Evolutionary conservation across 1,284 basidiomycete species (phyloP).

Genomic region (Irpex lacteus): DNA sequence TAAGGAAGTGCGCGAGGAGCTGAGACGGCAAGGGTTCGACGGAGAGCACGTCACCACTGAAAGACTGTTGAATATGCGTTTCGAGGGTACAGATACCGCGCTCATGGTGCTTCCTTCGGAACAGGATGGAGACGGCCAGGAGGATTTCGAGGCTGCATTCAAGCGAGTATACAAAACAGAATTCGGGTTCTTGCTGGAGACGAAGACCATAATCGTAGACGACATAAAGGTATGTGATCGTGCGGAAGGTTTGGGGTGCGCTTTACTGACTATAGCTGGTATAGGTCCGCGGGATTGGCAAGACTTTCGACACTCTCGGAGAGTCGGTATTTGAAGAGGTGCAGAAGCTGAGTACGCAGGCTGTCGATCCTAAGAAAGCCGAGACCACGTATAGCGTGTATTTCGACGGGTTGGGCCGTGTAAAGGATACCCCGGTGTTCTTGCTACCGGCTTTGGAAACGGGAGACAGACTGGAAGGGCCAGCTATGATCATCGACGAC

Average conservation of each 20-base stretch:
- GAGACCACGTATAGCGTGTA: conserved; percentile 67
- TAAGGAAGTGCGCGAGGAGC: conserved; percentile 59
- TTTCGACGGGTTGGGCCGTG: conserved; percentile 74
- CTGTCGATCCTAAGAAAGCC: conserved; percentile 42
- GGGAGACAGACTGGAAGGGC: conserved; percentile 76
- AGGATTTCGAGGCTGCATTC: conserved; percentile 83
- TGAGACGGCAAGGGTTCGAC: conserved; percentile 80
- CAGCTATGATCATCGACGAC: conserved; percentile 88
- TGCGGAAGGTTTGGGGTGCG: background rate
- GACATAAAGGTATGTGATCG: conserved; percentile 74
- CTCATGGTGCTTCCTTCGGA: conserved; percentile 77
- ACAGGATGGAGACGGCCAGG: conserved; percentile 51
- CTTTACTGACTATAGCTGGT: background rate
- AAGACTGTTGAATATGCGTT: conserved; percentile 88
- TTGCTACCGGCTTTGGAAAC: conserved; percentile 61
- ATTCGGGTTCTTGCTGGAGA: conserved; percentile 90
- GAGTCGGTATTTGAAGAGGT: conserved; percentile 80
- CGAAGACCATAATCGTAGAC: conserved; percentile 80
- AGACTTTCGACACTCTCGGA: conserved; percentile 84
- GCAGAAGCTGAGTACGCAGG: conserved; percentile 40
- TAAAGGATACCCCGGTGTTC: conserved; percentile 79
- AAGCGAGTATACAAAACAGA: conserved; percentile 74
- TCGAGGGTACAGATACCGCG: conserved; percentile 89
- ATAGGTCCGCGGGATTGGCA: conserved; percentile 78
- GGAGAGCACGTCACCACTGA: conserved; percentile 70